Evolutionary conservation across 352 stramenopile genomes (phyloP).

Genomic region (Phytopythium mirpurense): DNA sequence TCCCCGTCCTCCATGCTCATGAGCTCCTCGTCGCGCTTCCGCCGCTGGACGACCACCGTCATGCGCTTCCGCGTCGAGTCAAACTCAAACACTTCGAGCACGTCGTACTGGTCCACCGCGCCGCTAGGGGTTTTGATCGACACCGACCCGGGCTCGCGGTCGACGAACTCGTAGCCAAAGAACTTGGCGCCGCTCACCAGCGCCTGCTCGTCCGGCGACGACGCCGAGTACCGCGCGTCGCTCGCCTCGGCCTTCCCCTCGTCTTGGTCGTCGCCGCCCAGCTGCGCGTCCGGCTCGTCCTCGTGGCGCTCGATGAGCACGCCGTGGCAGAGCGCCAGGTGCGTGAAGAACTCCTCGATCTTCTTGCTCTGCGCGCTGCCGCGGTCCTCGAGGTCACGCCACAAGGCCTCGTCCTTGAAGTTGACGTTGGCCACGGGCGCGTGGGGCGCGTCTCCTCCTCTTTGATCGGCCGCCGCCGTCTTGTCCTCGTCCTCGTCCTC

Average conservation of each 20-base stretch:
- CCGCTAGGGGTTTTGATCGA: slow-evolving; percentile 59
- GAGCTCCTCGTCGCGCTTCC: slow-evolving; percentile 64
- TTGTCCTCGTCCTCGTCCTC: slow-evolving; percentile 25
- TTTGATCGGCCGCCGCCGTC: slow-evolving; percentile 6
- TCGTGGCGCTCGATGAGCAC: slow-evolving; percentile 93
- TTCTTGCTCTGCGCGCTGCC: slow-evolving; percentile 33
- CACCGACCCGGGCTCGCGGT: slow-evolving; percentile 65
- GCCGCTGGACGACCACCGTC: slow-evolving; percentile 76
- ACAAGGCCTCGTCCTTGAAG: slow-evolving; percentile 67
- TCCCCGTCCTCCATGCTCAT: slow-evolving; percentile 59
- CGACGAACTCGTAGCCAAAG: slow-evolving; percentile 79
- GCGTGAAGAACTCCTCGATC: slow-evolving; percentile 81
- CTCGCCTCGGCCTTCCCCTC: background rate
- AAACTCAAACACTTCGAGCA: slow-evolving; percentile 94
- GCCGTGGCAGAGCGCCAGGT: slow-evolving; percentile 92
- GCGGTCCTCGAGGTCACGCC: slow-evolving; percentile 42
- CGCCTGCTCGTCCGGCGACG: slow-evolving; percentile 84
- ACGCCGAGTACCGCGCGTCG: slow-evolving; percentile 79
- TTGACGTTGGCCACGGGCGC: slow-evolving; percentile 61
- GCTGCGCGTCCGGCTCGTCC: slow-evolving; percentile 10
- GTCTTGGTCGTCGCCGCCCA: too few species aligned
- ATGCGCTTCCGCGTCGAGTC: slow-evolving; percentile 87
- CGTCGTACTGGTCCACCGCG: slow-evolving; percentile 69
- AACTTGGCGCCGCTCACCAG: slow-evolving; percentile 84
- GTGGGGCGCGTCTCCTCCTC: too few species aligned